phyloP scores from a whole-genome alignment of 805 yeast species.

The Wickerhamiella occidentalis region DNA sequence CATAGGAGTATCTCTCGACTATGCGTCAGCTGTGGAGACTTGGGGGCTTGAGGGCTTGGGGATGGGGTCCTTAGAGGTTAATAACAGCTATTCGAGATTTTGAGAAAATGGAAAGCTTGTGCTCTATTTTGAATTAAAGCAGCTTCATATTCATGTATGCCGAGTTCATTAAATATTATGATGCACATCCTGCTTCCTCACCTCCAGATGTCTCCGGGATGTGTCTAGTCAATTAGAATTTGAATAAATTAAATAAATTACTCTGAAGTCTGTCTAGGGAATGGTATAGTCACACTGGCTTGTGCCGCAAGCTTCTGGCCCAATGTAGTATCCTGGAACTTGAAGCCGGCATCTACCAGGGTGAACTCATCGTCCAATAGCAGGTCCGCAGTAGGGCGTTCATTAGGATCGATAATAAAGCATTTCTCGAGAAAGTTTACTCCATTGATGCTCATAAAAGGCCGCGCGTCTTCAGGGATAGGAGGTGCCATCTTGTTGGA shows the following conservation, averaged over 20 bases:
- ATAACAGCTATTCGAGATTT: no score
- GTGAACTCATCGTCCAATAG: constrained; percentile 18
- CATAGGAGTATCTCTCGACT: constrained; percentile 18
- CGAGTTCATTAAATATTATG: no score
- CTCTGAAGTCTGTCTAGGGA: background rate
- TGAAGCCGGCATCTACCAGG: constrained; percentile 13
- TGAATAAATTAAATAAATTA: background rate
- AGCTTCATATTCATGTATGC: no score
- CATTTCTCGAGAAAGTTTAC: constrained; percentile 62
- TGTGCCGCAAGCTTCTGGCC: constrained; percentile 13
- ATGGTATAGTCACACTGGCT: background rate
- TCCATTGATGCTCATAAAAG: constrained; percentile 51
- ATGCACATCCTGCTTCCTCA: no score
- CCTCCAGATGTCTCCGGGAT: no score
- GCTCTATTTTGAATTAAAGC: no score
- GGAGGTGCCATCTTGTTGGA: constrained; percentile 87
- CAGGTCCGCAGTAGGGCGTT: constrained; percentile 67
- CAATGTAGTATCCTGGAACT: constrained; percentile 17
- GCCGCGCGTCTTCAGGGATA: constrained; percentile 75
- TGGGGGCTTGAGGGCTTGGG: no score
- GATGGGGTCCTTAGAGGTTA: no score
- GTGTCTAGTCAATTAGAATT: background rate
- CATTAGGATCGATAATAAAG: constrained; percentile 65
- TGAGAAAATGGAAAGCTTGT: no score
- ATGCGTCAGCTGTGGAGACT: constrained; percentile 8